Evolutionary conservation across 257 asterid genomes (phyloP).

Genomic region (Plectranthus barbatus): DNA sequence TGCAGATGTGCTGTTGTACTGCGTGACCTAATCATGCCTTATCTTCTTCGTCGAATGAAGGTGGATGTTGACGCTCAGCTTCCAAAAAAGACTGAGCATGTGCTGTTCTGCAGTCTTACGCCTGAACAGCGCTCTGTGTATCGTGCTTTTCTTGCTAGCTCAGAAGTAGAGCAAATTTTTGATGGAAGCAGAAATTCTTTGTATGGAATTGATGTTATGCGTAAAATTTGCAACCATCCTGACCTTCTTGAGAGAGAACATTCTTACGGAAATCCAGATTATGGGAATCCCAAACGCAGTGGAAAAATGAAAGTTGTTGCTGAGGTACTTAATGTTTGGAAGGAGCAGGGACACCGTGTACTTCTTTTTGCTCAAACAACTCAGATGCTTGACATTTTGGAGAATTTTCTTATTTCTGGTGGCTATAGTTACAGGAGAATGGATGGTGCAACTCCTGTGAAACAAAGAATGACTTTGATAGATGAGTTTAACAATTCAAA

Average conservation of each 20-base stretch:
- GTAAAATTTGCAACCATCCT: slow-evolving; percentile 97
- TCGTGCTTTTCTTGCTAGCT: slow-evolving; percentile 97
- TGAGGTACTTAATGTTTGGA: slow-evolving; percentile 92
- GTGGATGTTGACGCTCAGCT: slow-evolving; percentile 87
- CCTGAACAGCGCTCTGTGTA: slow-evolving; percentile 76
- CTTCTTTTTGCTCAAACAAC: slow-evolving; percentile 91
- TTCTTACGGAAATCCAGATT: slow-evolving; percentile 71
- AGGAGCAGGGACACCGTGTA: slow-evolving; percentile 95
- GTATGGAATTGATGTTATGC: slow-evolving; percentile 92
- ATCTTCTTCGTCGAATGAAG: slow-evolving; percentile 96
- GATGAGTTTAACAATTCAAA: slow-evolving; percentile 82
- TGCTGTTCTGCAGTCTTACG: slow-evolving; percentile 93
- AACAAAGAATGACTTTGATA: slow-evolving; percentile 84
- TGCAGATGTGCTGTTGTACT: slow-evolving; percentile 93
- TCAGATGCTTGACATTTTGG: slow-evolving; percentile 98
- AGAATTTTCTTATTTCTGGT: slow-evolving; percentile 45
- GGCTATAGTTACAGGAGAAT: slow-evolving; percentile 75
- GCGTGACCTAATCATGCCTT: slow-evolving; percentile 98
- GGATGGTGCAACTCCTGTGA: slow-evolving; percentile 92
- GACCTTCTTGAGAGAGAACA: slow-evolving; percentile 98
- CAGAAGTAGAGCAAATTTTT: slow-evolving; percentile 90
- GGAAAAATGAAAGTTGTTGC: slow-evolving; percentile 88
- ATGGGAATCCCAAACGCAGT: slow-evolving; percentile 85
- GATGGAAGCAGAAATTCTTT: slow-evolving; percentile 86
- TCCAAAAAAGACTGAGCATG: slow-evolving; percentile 94